phyloP scores from a whole-genome alignment of 495 filamentous ascomycete species.

The Cercophora sp. region DNA sequence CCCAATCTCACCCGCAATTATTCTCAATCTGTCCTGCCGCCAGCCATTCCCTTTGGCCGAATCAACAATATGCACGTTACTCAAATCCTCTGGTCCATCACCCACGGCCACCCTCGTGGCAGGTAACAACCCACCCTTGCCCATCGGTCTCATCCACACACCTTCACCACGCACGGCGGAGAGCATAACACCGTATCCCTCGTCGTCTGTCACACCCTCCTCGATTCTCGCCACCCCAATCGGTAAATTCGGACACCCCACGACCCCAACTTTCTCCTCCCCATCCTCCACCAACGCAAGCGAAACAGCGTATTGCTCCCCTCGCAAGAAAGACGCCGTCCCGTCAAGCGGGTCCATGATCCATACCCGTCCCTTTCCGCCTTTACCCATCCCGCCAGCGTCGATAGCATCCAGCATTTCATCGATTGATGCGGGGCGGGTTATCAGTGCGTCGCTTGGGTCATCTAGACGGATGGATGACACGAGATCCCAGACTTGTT shows the following conservation, averaged over 20 bases:
- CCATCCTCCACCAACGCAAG: slow-evolving; percentile 52
- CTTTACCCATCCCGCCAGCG: slow-evolving; percentile 42
- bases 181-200: slow-evolving; percentile 50
- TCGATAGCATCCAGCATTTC: slow-evolving; percentile 57
- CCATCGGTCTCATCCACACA: slow-evolving; percentile 44
- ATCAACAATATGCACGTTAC: slow-evolving; percentile 49
- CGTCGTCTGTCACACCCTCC: slow-evolving; percentile 45
- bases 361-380: slow-evolving; percentile 48
- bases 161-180: slow-evolving; percentile 51
- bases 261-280: slow-evolving; percentile 47
- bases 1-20: slow-evolving; percentile 39
- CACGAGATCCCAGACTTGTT: slow-evolving; percentile 50
- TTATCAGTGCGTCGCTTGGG: slow-evolving; percentile 35
- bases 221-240: slow-evolving; percentile 29
- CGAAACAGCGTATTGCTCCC: slow-evolving; percentile 57
- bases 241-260: slow-evolving; percentile 57
- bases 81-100: slow-evolving; percentile 14
- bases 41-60: slow-evolving; percentile 35
- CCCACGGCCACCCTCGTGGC: slow-evolving; percentile 22
- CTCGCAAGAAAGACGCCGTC: slow-evolving; percentile 52
- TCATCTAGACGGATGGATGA: slow-evolving; percentile 37
- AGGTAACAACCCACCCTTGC: slow-evolving; percentile 28
- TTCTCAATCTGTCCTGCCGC: slow-evolving; percentile 36
- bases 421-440: slow-evolving; percentile 34
- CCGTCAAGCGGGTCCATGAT: slow-evolving; percentile 61